These are phyloP conservation scores for Albugo candida DNA, from an alignment of 352 stramenopile genomes.

Conservation along the genomic window DNA sequence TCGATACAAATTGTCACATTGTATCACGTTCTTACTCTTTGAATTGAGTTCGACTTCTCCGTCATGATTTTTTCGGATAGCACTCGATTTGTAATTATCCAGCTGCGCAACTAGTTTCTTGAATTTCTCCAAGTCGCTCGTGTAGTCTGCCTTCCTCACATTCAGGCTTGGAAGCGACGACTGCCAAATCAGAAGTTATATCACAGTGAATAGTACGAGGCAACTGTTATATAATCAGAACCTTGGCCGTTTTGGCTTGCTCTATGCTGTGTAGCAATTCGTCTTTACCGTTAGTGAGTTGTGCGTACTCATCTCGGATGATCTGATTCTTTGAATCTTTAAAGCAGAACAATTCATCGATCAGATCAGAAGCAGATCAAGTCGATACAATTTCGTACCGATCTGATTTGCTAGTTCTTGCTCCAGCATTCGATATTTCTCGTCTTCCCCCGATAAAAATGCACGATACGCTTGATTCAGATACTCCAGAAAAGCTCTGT, in stretches of 20 bases:
- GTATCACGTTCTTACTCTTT: slow-evolving; percentile 45
- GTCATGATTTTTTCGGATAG: slow-evolving; percentile 80
- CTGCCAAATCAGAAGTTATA: too few relatives aligned
- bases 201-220: too few relatives aligned
- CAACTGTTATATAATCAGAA: too few relatives aligned
- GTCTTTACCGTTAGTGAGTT: slow-evolving; percentile 29
- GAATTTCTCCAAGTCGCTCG: slow-evolving; percentile 85
- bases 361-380: slow-evolving; percentile 1
- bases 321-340: slow-evolving; percentile 31
- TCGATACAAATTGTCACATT: slow-evolving; percentile 1
- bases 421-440: slow-evolving; percentile 70
- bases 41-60: slow-evolving; percentile 31
- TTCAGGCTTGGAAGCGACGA: slow-evolving; percentile 55
- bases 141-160: slow-evolving; percentile 73
- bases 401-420: slow-evolving; percentile 19
- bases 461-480: slow-evolving; percentile 79
- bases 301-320: slow-evolving; percentile 25
- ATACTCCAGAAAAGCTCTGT: slow-evolving; percentile 91
- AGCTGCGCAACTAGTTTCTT: slow-evolving; percentile 71
- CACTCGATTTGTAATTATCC: slow-evolving; percentile 40
- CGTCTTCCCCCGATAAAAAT: slow-evolving; percentile 90
- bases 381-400: slow-evolving; percentile 8
- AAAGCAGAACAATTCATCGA: neutral
- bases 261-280: slow-evolving; percentile 44
- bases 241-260: slow-evolving; percentile 46